Base-by-base conservation (phyloP, 768 basidiomycete species). In the Naganishia randhawae region DNA sequence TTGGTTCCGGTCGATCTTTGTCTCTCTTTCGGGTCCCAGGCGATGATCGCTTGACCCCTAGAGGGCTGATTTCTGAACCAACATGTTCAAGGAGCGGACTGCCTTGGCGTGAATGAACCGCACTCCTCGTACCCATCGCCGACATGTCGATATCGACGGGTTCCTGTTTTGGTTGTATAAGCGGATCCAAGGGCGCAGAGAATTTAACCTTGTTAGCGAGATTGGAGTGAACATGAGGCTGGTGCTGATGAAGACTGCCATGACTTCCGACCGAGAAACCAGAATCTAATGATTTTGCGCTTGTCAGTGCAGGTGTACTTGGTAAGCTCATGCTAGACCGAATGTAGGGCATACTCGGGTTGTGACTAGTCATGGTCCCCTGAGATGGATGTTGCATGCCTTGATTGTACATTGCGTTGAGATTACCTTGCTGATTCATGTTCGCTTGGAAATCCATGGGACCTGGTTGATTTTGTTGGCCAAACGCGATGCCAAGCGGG, bases 281-380 rank as follows among this genome's bases (percentile, higher is more conserved):
- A 14, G 37, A 25, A 61, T 61, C 57, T 61, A 61, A 22, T 19
- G 25, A 61, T 61, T 61, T 61, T 39, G 57, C 37, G 57, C 57
- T 41, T 61, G 57, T 61, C 39, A 61, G 57, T 37, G 51, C 51
- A 31, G 57, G 57, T 39, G 57, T 25, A 41, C 37, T 39, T 14
- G 57, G 57, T 29, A 61, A 61, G 57, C 57, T 61, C 37, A 61
- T 25, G 57, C 57, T 41, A 41, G 57, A 37, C 37, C 57, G 29
- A 29, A 61, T 35, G 14, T 22, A 39, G 29, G 57, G 57, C 57
- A 61, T 61, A 61, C 57, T 39, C 57, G 27, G 57, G 39, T 61
- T 61, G 39, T 41, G 57, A 25, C 57, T 39, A 13, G 39, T 61
- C 39, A 61, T 61, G 9, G 41, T 61, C 32, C 57, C 57, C 14